phyloP scores from a whole-genome alignment of 768 basidiomycete genomes.

The Lanmaoa pseudosensibilis region DNA sequence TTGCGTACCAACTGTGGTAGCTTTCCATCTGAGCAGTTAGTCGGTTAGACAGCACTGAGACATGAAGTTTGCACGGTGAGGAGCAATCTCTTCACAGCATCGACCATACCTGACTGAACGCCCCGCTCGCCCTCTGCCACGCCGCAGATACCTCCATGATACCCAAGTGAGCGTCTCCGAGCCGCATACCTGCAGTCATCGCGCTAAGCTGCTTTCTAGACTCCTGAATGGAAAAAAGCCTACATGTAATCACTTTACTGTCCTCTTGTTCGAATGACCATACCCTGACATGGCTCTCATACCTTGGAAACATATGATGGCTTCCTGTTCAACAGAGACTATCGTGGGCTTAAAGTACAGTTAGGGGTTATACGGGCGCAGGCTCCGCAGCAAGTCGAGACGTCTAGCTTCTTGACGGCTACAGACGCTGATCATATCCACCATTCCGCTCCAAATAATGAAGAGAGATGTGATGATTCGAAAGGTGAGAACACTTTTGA shows the following conservation, averaged over 20 bases:
- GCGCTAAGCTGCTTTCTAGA: constrained; percentile 39
- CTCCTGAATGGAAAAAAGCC: constrained; percentile 54
- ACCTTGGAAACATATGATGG: not conserved
- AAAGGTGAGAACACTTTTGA: not conserved
- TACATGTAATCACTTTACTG: constrained; percentile 20
- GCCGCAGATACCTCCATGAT: constrained; percentile 61
- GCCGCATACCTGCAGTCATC: not conserved
- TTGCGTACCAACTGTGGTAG: not conserved
- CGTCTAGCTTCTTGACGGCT: not conserved
- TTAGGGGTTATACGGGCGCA: constrained; percentile 53
- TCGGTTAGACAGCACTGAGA: not conserved
- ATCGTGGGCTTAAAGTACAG: constrained; percentile 71
- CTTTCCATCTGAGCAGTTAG: not conserved
- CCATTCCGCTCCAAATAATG: not conserved
- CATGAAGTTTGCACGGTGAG: constrained; percentile 65
- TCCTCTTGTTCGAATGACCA: not conserved
- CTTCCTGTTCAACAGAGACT: constrained; percentile 49
- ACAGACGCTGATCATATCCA: constrained; percentile 1
- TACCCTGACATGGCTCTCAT: not conserved
- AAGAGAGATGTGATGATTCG: not conserved
- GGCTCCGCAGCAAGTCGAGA: constrained; percentile 22
- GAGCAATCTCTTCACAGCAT: not conserved
- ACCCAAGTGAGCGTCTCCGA: constrained; percentile 49
- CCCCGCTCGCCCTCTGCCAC: not conserved
- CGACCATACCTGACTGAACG: not conserved